A percentile compares a stretch with the other conserved stretches of the same genome.
These are phyloP conservation scores for Malassezia sp. DNA, from an alignment of 1,284 basidiomycete genomes.

Conservation along the genomic window DNA sequence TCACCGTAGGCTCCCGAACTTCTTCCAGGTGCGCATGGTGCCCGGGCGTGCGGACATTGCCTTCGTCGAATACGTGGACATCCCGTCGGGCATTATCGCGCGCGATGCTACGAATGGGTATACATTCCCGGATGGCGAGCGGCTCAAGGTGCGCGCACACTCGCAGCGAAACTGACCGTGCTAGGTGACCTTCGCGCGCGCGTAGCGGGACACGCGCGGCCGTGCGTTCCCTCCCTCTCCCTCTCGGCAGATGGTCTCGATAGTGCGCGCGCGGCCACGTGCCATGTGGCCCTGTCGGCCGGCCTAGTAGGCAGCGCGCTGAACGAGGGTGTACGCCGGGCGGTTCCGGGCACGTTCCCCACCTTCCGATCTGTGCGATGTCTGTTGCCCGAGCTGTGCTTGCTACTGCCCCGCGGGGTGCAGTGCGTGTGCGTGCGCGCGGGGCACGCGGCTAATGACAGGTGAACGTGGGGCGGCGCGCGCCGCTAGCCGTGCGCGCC, in stretches of 20 bases:
- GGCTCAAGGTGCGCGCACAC: constrained; percentile 30
- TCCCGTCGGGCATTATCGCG: constrained; percentile 28
- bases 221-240: not conserved
- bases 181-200: constrained; percentile 14
- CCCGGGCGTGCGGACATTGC: constrained; percentile 42
- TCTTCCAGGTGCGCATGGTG: constrained; percentile 38
- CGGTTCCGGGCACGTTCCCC: not conserved
- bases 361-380: constrained; percentile 1
- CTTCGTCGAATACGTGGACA: constrained; percentile 41
- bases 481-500: too few species aligned
- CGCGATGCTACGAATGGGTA: constrained; percentile 41
- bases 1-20: constrained; percentile 23
- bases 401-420: not conserved
- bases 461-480: too few species aligned
- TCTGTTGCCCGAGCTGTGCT: constrained; percentile 2
- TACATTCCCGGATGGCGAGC: constrained; percentile 33
- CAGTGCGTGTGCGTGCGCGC: constrained; percentile 1
- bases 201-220: not conserved
- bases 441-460: too few species aligned
- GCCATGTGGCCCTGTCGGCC: too few species aligned
- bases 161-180: not conserved
- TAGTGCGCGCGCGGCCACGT: too few species aligned
- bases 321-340: not conserved
- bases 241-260: too few species aligned
- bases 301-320: too few species aligned